These are phyloP conservation scores for Talaromyces sp. DNA, from an alignment of 2,329 filamentous ascomycete genomes.

Conservation along the genomic window DNA sequence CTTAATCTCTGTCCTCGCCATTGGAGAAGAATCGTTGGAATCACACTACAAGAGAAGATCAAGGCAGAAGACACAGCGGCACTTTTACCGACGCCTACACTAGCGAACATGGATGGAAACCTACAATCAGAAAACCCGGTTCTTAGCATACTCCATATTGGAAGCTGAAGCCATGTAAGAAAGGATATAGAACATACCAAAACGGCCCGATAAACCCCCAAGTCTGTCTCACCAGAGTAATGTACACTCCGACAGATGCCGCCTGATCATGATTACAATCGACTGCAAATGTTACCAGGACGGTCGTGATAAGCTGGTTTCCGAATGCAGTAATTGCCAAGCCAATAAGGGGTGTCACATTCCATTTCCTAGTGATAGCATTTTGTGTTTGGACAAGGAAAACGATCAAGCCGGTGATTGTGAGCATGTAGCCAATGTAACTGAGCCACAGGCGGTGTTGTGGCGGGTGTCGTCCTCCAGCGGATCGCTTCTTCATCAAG, in stretches of 20 bases:
- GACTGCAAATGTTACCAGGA: neutral
- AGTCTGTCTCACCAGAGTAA: neutral
- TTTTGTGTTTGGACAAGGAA: constrained; percentile 53
- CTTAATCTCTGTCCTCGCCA: neutral
- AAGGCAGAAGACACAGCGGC: neutral
- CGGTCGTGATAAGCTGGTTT: neutral
- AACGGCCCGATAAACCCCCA: neutral
- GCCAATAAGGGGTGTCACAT: constrained; percentile 55
- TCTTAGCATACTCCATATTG: neutral
- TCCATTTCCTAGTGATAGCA: constrained; percentile 45
- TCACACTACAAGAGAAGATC: neutral
- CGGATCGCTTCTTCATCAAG: constrained; percentile 35
- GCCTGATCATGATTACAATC: neutral
- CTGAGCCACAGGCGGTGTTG: neutral
- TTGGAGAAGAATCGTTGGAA: neutral
- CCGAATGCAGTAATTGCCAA: constrained; percentile 38
- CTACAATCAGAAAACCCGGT: neutral
- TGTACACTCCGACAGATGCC: neutral
- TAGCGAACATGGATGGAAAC: neutral
- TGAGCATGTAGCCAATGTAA: neutral
- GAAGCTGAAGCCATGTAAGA: neutral
- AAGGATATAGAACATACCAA: neutral
- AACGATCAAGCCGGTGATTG: constrained; percentile 53
- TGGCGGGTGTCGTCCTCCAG: neutral
- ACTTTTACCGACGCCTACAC: neutral